A percentile compares a stretch with the other conserved stretches of the same genome.
Conservation (phyloP, 352 stramenopile genomes). For the Globisporangium acanthophoron region DNA sequence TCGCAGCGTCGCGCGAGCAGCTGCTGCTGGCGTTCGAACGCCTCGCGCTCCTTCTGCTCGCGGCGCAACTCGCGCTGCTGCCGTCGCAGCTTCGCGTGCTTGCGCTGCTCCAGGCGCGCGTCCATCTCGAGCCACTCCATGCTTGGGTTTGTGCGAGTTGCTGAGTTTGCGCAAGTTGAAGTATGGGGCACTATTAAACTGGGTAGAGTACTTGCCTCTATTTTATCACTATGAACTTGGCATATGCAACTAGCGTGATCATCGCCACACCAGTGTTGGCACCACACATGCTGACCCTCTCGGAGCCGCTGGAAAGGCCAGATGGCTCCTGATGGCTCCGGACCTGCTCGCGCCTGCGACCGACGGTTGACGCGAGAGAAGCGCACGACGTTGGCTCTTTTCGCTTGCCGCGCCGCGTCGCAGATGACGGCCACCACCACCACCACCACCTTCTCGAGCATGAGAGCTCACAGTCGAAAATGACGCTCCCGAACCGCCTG, state of each 20-base stretch:
- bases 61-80: constrained; percentile 45
- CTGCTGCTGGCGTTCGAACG: constrained; percentile 23
- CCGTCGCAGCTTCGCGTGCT: constrained; percentile 27
- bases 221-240: not conserved
- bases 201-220: not conserved
- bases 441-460: constrained; percentile 2
- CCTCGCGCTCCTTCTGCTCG: constrained; percentile 21
- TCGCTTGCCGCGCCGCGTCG: not conserved
- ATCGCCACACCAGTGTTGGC: too few species aligned
- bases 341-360: not conserved
- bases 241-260: too few species aligned
- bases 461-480: constrained; percentile 27
- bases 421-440: not conserved
- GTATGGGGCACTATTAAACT: not conserved
- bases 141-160: not conserved
- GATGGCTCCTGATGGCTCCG: not conserved
- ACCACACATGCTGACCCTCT: too few species aligned
- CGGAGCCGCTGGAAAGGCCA: too few species aligned
- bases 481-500: constrained; percentile 48
- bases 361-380: constrained; percentile 1
- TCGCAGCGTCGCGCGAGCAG: constrained; percentile 26
- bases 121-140: constrained; percentile 53
- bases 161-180: constrained; percentile 4
- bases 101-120: constrained; percentile 42
- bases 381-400: not conserved